Conservation (phyloP, 352 stramenopile genomes). For the Phytophthora sp. region DNA sequence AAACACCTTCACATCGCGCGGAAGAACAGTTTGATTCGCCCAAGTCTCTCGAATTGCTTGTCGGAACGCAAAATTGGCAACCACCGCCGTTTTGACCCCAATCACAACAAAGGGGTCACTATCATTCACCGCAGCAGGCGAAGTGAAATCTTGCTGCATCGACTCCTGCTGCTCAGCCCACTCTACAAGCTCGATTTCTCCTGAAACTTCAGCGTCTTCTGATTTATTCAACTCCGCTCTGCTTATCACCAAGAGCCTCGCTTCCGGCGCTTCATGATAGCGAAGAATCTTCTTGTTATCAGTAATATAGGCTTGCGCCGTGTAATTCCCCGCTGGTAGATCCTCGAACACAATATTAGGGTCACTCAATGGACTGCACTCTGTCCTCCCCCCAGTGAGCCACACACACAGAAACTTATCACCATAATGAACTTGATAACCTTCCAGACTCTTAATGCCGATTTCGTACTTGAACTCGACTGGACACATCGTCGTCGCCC, state of each 20-base stretch:
- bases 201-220: no score
- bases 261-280: neutral
- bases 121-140: neutral
- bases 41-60: neutral
- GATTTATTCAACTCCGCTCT: no score
- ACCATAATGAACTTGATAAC: neutral
- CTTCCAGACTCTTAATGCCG: neutral
- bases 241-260: neutral
- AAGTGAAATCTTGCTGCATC: neutral
- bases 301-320: neutral
- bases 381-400: neutral
- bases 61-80: neutral
- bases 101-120: neutral
- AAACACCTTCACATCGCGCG: neutral
- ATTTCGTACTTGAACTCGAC: neutral
- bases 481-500: neutral
- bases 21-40: neutral
- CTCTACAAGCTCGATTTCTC: no score
- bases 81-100: neutral
- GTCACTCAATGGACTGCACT: neutral
- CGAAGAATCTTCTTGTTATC: neutral
- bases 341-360: neutral
- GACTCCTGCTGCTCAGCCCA: neutral
- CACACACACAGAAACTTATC: neutral
- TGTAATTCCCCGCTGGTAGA: neutral